A percentile compares a stretch with the other conserved stretches of the same genome.
Conservation (phyloP, 208 protist species). For the Naegleria lovaniensis region DNA sequence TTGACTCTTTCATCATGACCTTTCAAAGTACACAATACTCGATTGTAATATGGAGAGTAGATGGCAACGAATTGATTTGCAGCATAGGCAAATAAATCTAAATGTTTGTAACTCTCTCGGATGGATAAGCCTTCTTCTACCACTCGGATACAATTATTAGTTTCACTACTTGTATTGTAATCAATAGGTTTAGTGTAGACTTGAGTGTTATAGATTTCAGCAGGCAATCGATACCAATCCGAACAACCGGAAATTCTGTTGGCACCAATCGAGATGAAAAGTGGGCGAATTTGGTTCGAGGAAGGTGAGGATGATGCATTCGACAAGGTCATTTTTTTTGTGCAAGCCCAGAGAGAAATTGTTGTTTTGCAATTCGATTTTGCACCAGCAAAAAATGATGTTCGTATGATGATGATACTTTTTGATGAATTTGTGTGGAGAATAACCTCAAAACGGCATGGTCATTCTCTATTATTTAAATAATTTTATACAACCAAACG, state of each 20-base stretch:
- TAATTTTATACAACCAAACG: too few species aligned
- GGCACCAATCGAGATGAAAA: neutral
- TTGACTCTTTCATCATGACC: constrained; percentile 14
- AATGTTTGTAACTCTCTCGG: neutral
- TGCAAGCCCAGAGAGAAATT: too few species aligned
- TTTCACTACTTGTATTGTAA: neutral
- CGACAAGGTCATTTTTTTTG: neutral
- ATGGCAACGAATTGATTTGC: neutral
- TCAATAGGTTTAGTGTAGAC: neutral
- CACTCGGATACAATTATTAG: neutral
- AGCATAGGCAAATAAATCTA: constrained; percentile 17
- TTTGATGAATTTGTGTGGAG: too few species aligned
- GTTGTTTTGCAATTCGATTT: too few species aligned
- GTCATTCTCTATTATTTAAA: too few species aligned
- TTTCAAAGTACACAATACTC: neutral
- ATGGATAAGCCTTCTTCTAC: neutral
- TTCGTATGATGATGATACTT: too few species aligned
- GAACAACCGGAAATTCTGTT: neutral
- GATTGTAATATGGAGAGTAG: constrained; percentile 6
- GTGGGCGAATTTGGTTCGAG: neutral
- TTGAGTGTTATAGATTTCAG: neutral
- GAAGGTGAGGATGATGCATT: neutral
- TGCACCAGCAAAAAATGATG: too few species aligned
- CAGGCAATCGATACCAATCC: neutral
- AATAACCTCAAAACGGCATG: too few species aligned